Conservation (phyloP, 257 asterid species). For the Cordia subcordata region DNA sequence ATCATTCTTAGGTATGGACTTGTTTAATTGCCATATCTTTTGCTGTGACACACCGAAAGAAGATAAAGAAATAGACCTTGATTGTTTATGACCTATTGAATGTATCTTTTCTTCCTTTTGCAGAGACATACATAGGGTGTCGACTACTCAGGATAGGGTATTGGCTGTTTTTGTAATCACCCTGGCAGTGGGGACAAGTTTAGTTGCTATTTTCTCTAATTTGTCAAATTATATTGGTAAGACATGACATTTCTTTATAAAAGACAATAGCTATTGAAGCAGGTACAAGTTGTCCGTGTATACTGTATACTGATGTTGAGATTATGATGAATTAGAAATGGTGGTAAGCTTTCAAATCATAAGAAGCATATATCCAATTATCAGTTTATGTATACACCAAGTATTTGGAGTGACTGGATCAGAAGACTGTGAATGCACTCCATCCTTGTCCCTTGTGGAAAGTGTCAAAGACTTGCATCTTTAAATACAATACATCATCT, state of each 20-base stretch:
- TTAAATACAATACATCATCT: not conserved
- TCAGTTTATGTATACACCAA: no score
- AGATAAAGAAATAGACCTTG: not conserved
- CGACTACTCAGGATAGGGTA: slow-evolving; percentile 51
- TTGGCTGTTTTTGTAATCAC: slow-evolving; percentile 67
- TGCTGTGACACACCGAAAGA: not conserved
- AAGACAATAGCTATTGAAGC: not conserved
- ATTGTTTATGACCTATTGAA: not conserved
- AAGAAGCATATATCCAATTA: no score
- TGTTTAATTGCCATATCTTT: not conserved
- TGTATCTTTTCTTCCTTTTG: slow-evolving; percentile 8
- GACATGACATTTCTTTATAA: slow-evolving; percentile 12
- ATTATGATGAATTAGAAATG: not conserved
- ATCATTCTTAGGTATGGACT: slow-evolving; percentile 68
- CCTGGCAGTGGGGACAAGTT: slow-evolving; percentile 78
- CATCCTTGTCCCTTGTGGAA: not conserved
- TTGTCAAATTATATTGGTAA: slow-evolving; percentile 31
- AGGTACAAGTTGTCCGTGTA: not conserved
- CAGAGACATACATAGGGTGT: slow-evolving; percentile 70
- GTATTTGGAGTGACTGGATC: no score
- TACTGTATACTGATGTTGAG: not conserved
- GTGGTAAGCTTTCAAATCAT: not conserved
- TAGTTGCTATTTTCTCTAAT: slow-evolving; percentile 68
- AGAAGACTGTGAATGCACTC: no score
- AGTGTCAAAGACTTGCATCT: not conserved